Conservation (phyloP, 1,284 basidiomycete genomes). For the Entoloma clypeatum region DNA sequence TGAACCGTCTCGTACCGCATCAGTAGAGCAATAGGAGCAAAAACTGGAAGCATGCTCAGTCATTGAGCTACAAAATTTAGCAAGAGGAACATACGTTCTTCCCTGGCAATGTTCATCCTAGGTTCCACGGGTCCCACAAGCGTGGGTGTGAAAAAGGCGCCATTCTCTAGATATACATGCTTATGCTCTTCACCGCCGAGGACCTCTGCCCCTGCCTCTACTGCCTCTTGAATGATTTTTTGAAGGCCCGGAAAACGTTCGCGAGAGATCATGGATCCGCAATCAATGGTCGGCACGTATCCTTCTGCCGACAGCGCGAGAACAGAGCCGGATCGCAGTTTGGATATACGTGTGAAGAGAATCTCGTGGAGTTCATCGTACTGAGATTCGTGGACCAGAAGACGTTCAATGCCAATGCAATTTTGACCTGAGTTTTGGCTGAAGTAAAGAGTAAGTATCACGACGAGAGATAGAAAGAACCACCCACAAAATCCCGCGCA, state of each 20-base stretch:
- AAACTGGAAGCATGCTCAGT: slow-evolving; percentile 66
- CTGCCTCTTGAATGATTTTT: slow-evolving; percentile 67
- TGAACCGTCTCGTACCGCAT: slow-evolving; percentile 80
- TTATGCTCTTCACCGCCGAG: slow-evolving; percentile 64
- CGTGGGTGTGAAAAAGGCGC: slow-evolving; percentile 86
- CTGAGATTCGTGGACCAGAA: slow-evolving; percentile 78
- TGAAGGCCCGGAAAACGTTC: slow-evolving; percentile 71
- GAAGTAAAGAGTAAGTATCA: slow-evolving; percentile 9
- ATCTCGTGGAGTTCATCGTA: slow-evolving; percentile 71
- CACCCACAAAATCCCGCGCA: slow-evolving; percentile 88
- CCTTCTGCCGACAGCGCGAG: slow-evolving; percentile 60
- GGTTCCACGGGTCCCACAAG: slow-evolving; percentile 80
- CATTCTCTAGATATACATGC: slow-evolving; percentile 64
- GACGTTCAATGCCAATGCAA: slow-evolving; percentile 93
- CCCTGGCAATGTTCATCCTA: slow-evolving; percentile 72
- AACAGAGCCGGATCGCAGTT: slow-evolving; percentile 70
- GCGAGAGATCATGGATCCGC: slow-evolving; percentile 77
- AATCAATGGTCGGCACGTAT: slow-evolving; percentile 68
- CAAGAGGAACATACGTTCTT: slow-evolving; percentile 60
- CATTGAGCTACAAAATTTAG: slow-evolving; percentile 10
- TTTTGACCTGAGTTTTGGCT: slow-evolving; percentile 95
- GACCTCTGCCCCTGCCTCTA: slow-evolving; percentile 66
- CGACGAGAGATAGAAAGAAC: slow-evolving; percentile 1
- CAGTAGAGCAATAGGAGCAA: slow-evolving; percentile 84
- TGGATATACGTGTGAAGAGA: slow-evolving; percentile 58